A percentile compares a stretch with the other conserved stretches of the same genome.
phyloP scores from a whole-genome alignment of 257 asterid species.

The Gentiana dahurica region DNA sequence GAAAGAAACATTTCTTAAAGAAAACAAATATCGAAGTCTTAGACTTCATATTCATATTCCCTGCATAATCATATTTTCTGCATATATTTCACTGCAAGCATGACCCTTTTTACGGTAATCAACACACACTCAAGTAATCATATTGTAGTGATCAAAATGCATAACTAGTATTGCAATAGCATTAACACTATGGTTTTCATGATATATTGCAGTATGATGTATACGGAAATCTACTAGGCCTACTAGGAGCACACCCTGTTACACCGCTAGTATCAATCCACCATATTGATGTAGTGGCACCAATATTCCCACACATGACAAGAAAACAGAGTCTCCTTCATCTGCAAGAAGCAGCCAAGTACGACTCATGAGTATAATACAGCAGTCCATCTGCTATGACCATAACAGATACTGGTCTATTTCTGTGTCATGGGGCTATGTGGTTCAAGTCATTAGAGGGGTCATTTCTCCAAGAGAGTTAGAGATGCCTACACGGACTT shows the following conservation, averaged over 20 bases:
- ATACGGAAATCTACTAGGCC: slow-evolving; percentile 80
- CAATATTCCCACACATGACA: slow-evolving; percentile 53
- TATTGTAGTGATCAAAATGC: too few species aligned
- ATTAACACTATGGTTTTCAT: not conserved
- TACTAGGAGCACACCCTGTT: slow-evolving; percentile 77
- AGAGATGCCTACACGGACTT: slow-evolving; percentile 74
- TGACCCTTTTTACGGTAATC: too few species aligned
- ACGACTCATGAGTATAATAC: slow-evolving; percentile 70
- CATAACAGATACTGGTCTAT: slow-evolving; percentile 57
- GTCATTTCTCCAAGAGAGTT: slow-evolving; percentile 64
- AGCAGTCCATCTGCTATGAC: slow-evolving; percentile 74
- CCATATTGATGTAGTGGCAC: slow-evolving; percentile 84
- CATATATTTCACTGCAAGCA: too few species aligned
- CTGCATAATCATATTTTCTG: too few species aligned
- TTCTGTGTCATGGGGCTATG: slow-evolving; percentile 78
- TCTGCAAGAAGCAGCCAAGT: slow-evolving; percentile 40
- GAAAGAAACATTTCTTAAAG: too few species aligned
- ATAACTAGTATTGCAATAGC: too few species aligned
- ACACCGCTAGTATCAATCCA: slow-evolving; percentile 76
- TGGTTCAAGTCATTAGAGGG: slow-evolving; percentile 62
- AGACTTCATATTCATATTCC: too few species aligned
- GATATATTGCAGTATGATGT: slow-evolving; percentile 66
- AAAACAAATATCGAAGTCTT: too few species aligned
- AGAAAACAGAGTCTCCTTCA: slow-evolving; percentile 32
- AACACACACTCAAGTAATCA: too few species aligned